Evolutionary conservation across 179 eudicot species (phyloP), one percentile per base, ranked within the genome.

Genomic region (Amaranthus tricolor): DNA sequence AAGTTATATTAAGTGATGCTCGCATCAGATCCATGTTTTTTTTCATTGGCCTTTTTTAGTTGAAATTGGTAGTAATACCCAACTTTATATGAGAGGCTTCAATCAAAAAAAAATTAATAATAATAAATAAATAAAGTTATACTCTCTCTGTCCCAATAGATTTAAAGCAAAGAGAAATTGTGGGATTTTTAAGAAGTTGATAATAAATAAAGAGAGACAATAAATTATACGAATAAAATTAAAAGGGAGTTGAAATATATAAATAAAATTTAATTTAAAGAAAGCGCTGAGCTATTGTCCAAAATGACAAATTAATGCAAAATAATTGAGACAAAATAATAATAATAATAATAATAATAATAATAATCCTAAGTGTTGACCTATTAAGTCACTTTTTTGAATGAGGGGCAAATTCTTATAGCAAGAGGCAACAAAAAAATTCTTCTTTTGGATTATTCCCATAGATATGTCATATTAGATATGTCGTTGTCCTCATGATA

Each of bases 371-470:
- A 64, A 51, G 21, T 16, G 11, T 66, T 66, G 70, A 74, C 70
- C 77, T 54, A 19, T 14, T 68, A 21, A 68, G 57, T 50, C 9
- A 24, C 68, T 51, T 73, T 62, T 61, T 43, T 52, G 51, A 62
- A 19, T 12, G 51, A 16, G 44, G 43, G n/a, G 21, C 19, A 61
- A 44, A n/a, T 9, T 56, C 14, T 15, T 21, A 72, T 1, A 10
- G 14, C 63, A 62, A 61, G 12, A 48, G 54, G 43, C 61, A 63
- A 74, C 55, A 59, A 66, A 31, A 31, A 75, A 75, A 75, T 56
- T 66, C 72, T 48, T 43, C 72, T 75, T 75, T 75, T 66, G 57
- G 66, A 66, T 24, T 47, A 66, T 75, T 75, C 78, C 78, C 45
- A 15, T 56, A 50, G 49, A 57, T 9, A 66, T 20, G 71, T 57